Base-by-base conservation (phyloP, 192 early-diverging fungal genomes). In the Lobosporangium transversale region DNA sequence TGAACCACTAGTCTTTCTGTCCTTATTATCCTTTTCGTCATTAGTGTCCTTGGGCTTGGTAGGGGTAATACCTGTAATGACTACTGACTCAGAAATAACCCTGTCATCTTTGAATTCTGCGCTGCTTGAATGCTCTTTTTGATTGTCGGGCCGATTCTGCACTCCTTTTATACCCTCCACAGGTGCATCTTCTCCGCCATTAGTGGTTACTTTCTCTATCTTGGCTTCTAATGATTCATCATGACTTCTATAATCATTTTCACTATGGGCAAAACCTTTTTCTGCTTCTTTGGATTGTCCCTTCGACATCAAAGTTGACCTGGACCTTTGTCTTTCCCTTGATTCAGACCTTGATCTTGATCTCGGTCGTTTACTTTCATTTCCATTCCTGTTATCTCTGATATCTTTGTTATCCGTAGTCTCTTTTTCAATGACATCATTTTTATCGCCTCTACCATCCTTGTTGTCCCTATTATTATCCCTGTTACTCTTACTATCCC, bases 281-380 rank as follows among this genome's bases (percentile, higher is more conserved):
- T 10, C 37, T 40, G 37, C 37, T 14, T 40, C 37, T 40, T 40
- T 40, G 14, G 37, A 14, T 7, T 40, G 14, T 7, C 14, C 37
- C 37, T 40, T 40, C 14, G n/a, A n/a, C n/a, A n/a, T n/a, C n/a
- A n/a, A n/a, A 32, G 33, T 58, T 3, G 67, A 60, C 12, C 57
- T 66, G n/a, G 44, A 56, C 7, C 42, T 57, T 4, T 53, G 58
- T 6, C 58, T 29, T n/a, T 53, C 58, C 9, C 43, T 21, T 3
- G 68, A 70, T 4, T 20, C 35, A 0, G 59, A 50, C 43, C 59
- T 60, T n/a, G 29, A 30, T 15, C 45, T 49, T 15, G 54, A 58
- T 21, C 53, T 32, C 12, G 1, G 43, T 17, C 63, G 40, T 17
- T 45, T 47, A 26, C 42, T n/a, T 5, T 45, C 55, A 0, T 2